Conservation (phyloP, 1,284 basidiomycete genomes). For the Calocybe gambosa region DNA sequence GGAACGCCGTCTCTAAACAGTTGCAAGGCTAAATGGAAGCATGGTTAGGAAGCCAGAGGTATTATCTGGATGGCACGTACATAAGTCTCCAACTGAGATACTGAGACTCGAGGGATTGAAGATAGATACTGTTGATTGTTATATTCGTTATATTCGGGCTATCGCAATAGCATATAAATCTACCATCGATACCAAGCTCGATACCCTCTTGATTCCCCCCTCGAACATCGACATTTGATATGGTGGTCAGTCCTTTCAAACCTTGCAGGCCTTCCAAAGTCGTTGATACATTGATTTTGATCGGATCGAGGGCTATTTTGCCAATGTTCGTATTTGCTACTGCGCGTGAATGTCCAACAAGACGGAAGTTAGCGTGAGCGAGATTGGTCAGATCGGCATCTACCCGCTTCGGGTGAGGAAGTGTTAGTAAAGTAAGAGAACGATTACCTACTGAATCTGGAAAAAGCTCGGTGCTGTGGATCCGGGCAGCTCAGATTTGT, state of each 20-base stretch:
- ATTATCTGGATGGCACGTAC: constrained; percentile 29
- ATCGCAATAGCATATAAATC: constrained; percentile 7
- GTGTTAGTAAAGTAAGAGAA: not conserved
- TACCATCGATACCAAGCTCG: constrained; percentile 53
- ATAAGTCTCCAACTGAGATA: constrained; percentile 52
- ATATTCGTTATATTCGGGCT: not conserved
- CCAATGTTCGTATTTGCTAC: constrained; percentile 67
- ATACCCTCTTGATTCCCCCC: constrained; percentile 65
- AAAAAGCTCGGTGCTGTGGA: constrained; percentile 45
- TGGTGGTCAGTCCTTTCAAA: constrained; percentile 51
- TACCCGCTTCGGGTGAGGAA: constrained; percentile 19
- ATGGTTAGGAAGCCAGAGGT: constrained; percentile 1
- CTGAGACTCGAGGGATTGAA: constrained; percentile 70
- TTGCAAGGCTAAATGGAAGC: constrained; percentile 38
- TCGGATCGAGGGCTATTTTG: constrained; percentile 63
- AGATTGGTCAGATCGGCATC: constrained; percentile 48
- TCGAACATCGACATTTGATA: constrained; percentile 62
- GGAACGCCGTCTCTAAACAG: constrained; percentile 45
- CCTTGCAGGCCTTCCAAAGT: constrained; percentile 60
- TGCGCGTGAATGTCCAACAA: constrained; percentile 61
- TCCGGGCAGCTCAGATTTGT: constrained; percentile 49
- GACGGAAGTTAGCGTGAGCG: constrained; percentile 43
- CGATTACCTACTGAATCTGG: constrained; percentile 46
- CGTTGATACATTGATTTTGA: constrained; percentile 72
- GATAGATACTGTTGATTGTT: constrained; percentile 43